Percentiles rank a stretch among this genome's conserved stretches.
phyloP scores from a whole-genome alignment of 2,329 filamentous ascomycete genomes.

The Fusarium setosum region DNA sequence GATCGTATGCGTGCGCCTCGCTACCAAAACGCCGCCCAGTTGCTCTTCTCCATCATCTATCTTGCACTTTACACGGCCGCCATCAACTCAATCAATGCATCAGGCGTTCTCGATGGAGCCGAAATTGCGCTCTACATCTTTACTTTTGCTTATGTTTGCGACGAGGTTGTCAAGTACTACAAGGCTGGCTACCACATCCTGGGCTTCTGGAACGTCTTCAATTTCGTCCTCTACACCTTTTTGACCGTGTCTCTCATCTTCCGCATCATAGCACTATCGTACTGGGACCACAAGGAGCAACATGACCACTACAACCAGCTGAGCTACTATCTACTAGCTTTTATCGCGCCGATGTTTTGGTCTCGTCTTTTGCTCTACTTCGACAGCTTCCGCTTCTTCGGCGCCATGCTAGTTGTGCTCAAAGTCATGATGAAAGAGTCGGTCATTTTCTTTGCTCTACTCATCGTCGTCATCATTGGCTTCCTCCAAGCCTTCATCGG shows the following conservation, averaged over 20 bases:
- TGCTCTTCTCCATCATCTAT: constrained; percentile 86
- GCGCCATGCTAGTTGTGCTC: constrained; percentile 96
- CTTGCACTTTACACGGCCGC: constrained; percentile 87
- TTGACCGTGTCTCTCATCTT: constrained; percentile 82
- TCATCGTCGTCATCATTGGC: constrained; percentile 83
- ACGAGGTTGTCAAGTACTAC: constrained; percentile 90
- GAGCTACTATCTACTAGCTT: constrained; percentile 94
- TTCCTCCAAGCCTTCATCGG: constrained; percentile 97
- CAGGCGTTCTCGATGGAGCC: constrained; percentile 84
- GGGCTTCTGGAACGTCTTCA: constrained; percentile 98
- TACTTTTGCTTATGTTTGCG: constrained; percentile 89
- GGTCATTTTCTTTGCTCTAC: constrained; percentile 93
- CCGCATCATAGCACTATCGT: constrained; percentile 80
- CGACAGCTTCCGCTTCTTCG: constrained; percentile 94
- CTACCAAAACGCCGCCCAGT: constrained; percentile 92
- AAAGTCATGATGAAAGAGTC: constrained; percentile 96
- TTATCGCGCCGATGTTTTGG: constrained; percentile 97
- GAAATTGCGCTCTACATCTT: constrained; percentile 91
- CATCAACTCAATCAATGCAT: constrained; percentile 92
- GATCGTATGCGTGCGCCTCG: constrained; percentile 92
- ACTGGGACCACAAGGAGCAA: constrained; percentile 56
- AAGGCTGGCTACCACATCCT: constrained; percentile 94
- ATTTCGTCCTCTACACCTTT: constrained; percentile 82
- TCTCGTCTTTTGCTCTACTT: constrained; percentile 90
- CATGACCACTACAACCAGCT: constrained; percentile 78